Base-by-base conservation (phyloP, 495 filamentous ascomycete genomes). In the Hypomontagnella submonticulosa region DNA sequence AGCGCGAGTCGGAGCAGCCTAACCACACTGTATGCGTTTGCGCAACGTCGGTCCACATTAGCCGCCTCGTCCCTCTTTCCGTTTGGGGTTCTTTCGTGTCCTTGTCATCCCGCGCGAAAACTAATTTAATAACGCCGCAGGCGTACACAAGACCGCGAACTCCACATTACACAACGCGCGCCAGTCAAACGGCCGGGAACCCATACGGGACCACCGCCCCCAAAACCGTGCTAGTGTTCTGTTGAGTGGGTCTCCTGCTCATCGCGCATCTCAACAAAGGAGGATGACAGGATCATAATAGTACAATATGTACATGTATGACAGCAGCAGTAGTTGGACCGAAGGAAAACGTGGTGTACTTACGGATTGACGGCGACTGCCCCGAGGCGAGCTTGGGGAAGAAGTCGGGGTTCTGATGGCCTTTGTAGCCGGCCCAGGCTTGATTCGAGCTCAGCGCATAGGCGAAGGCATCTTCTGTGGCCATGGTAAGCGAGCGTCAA, bases 1-100 rank as follows among this genome's bases (percentile, higher is more conserved):
- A 88, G 60, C 93, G 90, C 15, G 89, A 91, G 82, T 97, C 92
- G 63, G 92, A 90, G 84, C 93, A 97, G 69, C 92, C 93, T 66
- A 97, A 83, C 93, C 93, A 97, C 66, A 97, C 83, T 85, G 36
- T 27, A 6, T 3, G 3, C 23, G 23, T 3, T 50, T 34, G 34
- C 44, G 19, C 38, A 11, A 37, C 34, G 41, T 41, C 48, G 34
- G 13, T 12, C 36, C 37, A 27, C 46, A n/a, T 67, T 62, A 66
- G 57, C 63, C 41, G 36, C 36, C 23, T 49, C 20, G 20, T 58
- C 38, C 41, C n/a, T 12, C 16, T 56, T 44, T 11, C 8, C 4
- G 23, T 44, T 47, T 19, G 23, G 6, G 23, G 23, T 46, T 12
- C 16, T 41, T 13, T 41, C n/a, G 4, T 41, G 6, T 44, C 53